A percentile compares a stretch with the other conserved stretches of the same genome.
These are phyloP conservation scores for Fusarium sp. DNA, from an alignment of 2,329 filamentous ascomycete genomes.

Conservation along the genomic window DNA sequence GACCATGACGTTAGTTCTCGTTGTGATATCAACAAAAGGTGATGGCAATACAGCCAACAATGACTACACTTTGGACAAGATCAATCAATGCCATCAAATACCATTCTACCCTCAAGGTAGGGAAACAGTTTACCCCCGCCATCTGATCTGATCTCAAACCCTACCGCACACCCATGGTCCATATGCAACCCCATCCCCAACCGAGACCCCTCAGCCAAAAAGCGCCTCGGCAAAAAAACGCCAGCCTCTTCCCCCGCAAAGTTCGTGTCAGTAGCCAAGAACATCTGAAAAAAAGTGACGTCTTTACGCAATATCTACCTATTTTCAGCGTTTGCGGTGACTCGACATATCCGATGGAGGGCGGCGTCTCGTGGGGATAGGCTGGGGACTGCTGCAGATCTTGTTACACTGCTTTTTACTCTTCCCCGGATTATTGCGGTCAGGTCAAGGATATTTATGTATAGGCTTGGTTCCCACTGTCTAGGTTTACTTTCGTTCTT, in stretches of 20 bases:
- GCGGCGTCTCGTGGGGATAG: not conserved
- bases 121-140: constrained; percentile 21
- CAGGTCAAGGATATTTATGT: constrained; percentile 3
- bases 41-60: not conserved
- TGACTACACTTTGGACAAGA: not conserved
- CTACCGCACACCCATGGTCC: constrained; percentile 17
- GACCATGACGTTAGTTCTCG: not conserved
- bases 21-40: not conserved
- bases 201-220: not conserved
- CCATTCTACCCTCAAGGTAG: not conserved
- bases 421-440: not conserved
- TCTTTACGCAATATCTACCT: not conserved
- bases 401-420: constrained; percentile 3
- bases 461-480: not conserved
- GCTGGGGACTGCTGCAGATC: not conserved
- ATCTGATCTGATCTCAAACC: constrained; percentile 8
- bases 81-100: not conserved
- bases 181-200: constrained; percentile 20
- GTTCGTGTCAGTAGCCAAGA: not conserved
- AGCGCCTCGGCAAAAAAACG: constrained; percentile 28
- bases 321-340: constrained; percentile 18
- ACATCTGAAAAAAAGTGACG: constrained; percentile 30
- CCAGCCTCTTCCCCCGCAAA: not conserved
- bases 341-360: constrained; percentile 14
- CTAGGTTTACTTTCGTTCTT: too few species aligned